Base-by-base conservation (phyloP, 2,329 filamentous ascomycete genomes). In the Ophiostoma sp. region DNA sequence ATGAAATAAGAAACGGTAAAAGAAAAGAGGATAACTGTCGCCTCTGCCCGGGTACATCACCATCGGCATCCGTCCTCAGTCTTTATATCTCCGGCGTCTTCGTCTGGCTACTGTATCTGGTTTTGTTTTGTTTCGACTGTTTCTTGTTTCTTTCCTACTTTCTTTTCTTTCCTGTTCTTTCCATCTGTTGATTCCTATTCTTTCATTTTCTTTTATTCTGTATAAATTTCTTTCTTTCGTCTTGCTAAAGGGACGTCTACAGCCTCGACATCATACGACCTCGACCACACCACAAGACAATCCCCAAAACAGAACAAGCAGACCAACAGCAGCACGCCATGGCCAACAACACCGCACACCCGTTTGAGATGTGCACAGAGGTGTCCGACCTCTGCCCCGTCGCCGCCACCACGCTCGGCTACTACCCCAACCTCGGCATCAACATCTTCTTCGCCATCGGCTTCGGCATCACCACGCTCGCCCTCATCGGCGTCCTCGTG, bases 361-460 rank as follows among this genome's bases (percentile, higher is more conserved):
- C 76, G 4, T 76, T 69, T 67, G 48, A 70, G 20, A 11, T 67
- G 67, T 72, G 71, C 69, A 4, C 72, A 71, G 74, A 75, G 67
- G 70, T 75, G 23, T 83, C 79, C 10, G 71, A 75, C 2, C 70
- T 74, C 54, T 87, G 85, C 73, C 84, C 84, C n/a, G 84, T 87
- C 73, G 71, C 78, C 57, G 79, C 77, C 39, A 87, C 85, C 2
- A 84, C 85, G 15, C 78, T 85, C 44, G 85, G 85, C 67, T 88
- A 88, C 78, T 80, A 81, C 44, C 86, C 86, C 7, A 86, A 85
- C 74, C 75, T 82, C n/a, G 82, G 83, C 67, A 82, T 85, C 73
- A 86, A 87, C 76, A 79, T 82, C 74, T 84, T 88, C 75, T 85
- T 86, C 76, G 78, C 82, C 60, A 77, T 81, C 68, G 80, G 79